Evolutionary conservation across 495 filamentous ascomycete genomes (phyloP).

Genomic region (Aspergillus diversus): DNA sequence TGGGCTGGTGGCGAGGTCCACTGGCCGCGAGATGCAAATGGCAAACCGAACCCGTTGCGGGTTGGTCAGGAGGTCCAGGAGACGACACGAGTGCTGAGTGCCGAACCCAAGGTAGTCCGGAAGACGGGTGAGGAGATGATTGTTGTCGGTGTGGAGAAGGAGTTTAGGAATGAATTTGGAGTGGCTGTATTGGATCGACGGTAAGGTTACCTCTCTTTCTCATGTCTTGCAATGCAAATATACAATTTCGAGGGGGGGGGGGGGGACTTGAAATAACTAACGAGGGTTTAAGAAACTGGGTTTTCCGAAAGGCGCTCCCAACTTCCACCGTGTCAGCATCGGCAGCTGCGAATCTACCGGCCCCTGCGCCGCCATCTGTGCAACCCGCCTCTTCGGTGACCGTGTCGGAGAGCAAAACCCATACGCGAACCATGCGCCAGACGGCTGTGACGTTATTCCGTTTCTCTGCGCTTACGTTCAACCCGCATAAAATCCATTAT

Average conservation of each 20-base stretch:
- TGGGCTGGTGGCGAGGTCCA: conserved; percentile 73
- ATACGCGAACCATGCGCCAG: conserved; percentile 52
- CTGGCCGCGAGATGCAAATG: conserved; percentile 47
- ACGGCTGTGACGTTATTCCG: conserved; percentile 65
- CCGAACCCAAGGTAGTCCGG: conserved; percentile 52
- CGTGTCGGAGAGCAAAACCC: conserved; percentile 29
- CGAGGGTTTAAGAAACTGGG: conserved; percentile 53
- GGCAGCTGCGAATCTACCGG: conserved; percentile 14
- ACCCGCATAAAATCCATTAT: conserved; percentile 75
- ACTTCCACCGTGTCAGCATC: conserved; percentile 7
- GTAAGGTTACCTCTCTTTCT: conserved; percentile 31
- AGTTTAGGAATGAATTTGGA: conserved; percentile 54
- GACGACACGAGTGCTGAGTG: conserved; percentile 56
- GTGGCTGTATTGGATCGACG: conserved; percentile 57
- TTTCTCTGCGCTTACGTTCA: conserved; percentile 75
- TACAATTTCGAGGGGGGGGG: too few species aligned
- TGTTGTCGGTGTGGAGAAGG: conserved; percentile 67
- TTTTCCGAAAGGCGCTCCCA: conserved; percentile 57
- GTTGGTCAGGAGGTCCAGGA: conserved; percentile 61
- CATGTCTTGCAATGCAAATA: too few species aligned
- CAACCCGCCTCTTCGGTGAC: conserved; percentile 32
- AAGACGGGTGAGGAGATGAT: conserved; percentile 65
- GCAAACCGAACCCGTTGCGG: conserved; percentile 44
- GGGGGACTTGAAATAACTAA: background rate
- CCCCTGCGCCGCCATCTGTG: conserved; percentile 22